Evolutionary conservation across 257 asterid genomes (phyloP).

Genomic region (Fraxinus quadrangulata): DNA sequence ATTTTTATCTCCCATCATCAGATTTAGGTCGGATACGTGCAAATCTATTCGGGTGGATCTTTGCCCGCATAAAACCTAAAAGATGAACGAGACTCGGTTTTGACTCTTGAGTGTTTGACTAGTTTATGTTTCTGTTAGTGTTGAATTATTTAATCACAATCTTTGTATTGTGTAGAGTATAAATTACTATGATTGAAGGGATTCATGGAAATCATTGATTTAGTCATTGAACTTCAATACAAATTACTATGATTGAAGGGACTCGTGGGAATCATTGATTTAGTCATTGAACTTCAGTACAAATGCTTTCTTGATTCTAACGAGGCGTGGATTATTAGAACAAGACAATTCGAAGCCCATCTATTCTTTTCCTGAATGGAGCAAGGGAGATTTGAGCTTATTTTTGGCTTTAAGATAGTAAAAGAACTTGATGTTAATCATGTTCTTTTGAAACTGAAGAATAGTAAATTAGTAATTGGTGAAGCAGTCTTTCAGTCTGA

Average conservation of each 20-base stretch:
- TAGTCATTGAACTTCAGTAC: background rate
- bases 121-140: background rate
- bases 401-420: background rate
- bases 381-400: background rate
- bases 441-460: too few species aligned
- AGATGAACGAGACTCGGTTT: background rate
- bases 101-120: background rate
- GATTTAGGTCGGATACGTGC: background rate
- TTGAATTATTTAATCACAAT: too few species aligned
- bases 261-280: background rate
- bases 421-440: background rate
- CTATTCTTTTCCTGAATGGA: too few species aligned
- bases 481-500: too few species aligned
- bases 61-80: background rate
- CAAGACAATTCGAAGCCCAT: background rate
- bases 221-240: background rate
- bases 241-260: background rate
- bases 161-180: too few species aligned
- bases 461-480: too few species aligned
- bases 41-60: background rate
- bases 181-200: background rate
- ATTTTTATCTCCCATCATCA: too few species aligned
- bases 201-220: background rate
- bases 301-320: background rate
- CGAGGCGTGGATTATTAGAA: background rate